Evolutionary conservation across 768 basidiomycete genomes (phyloP), one percentile per base, ranked within the genome.

Genomic region (Hygrophorus pudorinus): DNA sequence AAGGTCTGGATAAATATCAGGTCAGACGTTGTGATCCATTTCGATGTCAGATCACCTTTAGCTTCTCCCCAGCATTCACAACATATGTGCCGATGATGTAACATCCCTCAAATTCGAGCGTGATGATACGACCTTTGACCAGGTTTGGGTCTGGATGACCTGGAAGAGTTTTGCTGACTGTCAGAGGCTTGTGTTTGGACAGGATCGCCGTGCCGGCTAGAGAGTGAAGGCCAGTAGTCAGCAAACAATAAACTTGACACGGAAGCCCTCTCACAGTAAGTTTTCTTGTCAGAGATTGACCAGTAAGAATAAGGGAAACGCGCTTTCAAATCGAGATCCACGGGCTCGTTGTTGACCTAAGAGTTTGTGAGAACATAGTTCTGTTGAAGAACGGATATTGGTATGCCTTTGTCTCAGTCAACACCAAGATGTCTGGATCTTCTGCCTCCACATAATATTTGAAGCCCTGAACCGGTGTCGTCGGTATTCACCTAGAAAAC

Each of bases 81-180:
- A 86, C 84, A 51, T 92, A 92, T 13, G 87, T 87, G 10, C 81
- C 83, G 27, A 92, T 65, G 5, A 93, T 51, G 49, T 78, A 91
- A 39, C 62, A 73, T 31, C 66, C 71, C 34, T 73, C 71, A 50
- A 85, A 93, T 58, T 92, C 89, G n/a, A 91, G 63, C 1, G 84
- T 88, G 27, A 88, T 59, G 33, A 90, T 81, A 17, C 89, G 77
- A 13, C 89, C 85, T 57, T 87, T 85, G 45, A 84, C 73, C 2
- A 62, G 57, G 3, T 59, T 59, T 4, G 80, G 71, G 44, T 85
- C 68, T 7, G 83, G 81, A 60, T 89, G 83, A 2, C 79, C 79
- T 2, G 88, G 85, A n/a, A 92, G 70, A 1, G 71, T 75, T 53
- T 71, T 76, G 10, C 70, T 66, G 2, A 87, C 74, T 16, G 67